A percentile compares a stretch with the other conserved stretches of the same genome.
Evolutionary conservation across 441 rosid genomes (phyloP).

Genomic region (Cnidoscolus chayamansa): DNA sequence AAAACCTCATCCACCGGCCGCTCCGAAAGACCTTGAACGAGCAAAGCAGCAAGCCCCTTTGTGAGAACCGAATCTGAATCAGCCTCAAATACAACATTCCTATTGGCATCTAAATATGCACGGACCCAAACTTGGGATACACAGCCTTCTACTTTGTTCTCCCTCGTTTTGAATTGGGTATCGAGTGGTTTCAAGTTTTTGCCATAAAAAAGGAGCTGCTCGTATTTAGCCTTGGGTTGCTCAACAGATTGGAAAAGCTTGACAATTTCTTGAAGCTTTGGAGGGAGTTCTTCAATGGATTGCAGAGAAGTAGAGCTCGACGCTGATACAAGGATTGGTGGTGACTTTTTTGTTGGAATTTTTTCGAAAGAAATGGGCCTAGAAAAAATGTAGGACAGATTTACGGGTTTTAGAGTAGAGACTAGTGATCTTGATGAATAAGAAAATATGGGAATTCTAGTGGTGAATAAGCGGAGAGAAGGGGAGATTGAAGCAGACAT

Average conservation of each 20-base stretch:
- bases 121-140: constrained; percentile 90
- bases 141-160: constrained; percentile 88
- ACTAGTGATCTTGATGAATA: constrained; percentile 7
- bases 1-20: constrained; percentile 65
- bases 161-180: constrained; percentile 57
- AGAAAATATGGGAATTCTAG: constrained; percentile 28
- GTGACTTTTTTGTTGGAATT: constrained; percentile 28
- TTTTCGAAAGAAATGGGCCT: constrained; percentile 50
- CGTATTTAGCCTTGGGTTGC: constrained; percentile 70
- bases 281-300: constrained; percentile 76
- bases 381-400: constrained; percentile 24
- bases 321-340: constrained; percentile 25
- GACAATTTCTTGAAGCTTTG: constrained; percentile 66
- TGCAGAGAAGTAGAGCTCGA: constrained; percentile 46
- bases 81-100: constrained; percentile 69
- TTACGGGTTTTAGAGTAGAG: constrained; percentile 26
- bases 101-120: constrained; percentile 54
- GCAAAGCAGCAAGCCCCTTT: constrained; percentile 79
- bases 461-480: constrained; percentile 33
- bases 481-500: constrained; percentile 25
- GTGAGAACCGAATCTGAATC: constrained; percentile 82
- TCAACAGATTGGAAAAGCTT: constrained; percentile 59
- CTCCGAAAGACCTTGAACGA: constrained; percentile 75
- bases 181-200: constrained; percentile 67
- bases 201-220: constrained; percentile 85